These are phyloP conservation scores for Seiridium cupressi DNA, from an alignment of 2,329 filamentous ascomycete genomes.

Conservation along the genomic window DNA sequence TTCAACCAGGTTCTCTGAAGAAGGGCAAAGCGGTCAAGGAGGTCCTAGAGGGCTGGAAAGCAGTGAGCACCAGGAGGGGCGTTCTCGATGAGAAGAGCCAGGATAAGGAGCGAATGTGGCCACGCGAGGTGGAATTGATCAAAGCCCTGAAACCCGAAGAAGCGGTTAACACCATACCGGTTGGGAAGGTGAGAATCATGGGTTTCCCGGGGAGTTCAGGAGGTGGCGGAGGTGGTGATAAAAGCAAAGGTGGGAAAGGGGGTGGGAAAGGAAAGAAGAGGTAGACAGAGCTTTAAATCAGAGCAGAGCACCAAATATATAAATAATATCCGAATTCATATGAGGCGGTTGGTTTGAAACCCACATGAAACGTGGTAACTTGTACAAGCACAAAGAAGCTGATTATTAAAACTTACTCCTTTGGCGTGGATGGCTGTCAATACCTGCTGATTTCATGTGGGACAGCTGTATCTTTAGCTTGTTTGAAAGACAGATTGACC, in stretches of 20 bases:
- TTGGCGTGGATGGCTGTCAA: too few species aligned
- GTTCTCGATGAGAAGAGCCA: conserved; percentile 58
- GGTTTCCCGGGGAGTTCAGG: conserved; percentile 57
- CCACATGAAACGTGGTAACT: too few species aligned
- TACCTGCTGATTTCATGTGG: too few species aligned
- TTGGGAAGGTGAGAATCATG: conserved; percentile 78
- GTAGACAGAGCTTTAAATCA: conserved; percentile 13
- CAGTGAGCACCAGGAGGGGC: conserved; percentile 57
- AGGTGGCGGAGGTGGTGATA: conserved; percentile 35
- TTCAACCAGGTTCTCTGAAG: conserved; percentile 87
- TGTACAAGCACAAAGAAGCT: too few species aligned
- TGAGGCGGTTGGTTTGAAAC: too few species aligned
- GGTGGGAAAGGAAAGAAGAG: conserved; percentile 43
- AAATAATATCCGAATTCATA: too few species aligned
- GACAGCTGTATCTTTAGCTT: too few species aligned
- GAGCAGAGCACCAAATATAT: too few species aligned
- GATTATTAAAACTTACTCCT: too few species aligned
- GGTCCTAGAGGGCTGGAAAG: conserved; percentile 78
- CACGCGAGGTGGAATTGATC: conserved; percentile 80
- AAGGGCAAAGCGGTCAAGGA: conserved; percentile 94
- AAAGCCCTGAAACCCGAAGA: conserved; percentile 79
- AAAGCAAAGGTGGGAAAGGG: conserved; percentile 31
- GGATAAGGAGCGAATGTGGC: conserved; percentile 78
- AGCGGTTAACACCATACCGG: conserved; percentile 76
- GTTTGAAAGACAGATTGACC: too few species aligned